Evolutionary conservation across 345 rosid genomes (phyloP).

Genomic region (Brassica nigra): DNA sequence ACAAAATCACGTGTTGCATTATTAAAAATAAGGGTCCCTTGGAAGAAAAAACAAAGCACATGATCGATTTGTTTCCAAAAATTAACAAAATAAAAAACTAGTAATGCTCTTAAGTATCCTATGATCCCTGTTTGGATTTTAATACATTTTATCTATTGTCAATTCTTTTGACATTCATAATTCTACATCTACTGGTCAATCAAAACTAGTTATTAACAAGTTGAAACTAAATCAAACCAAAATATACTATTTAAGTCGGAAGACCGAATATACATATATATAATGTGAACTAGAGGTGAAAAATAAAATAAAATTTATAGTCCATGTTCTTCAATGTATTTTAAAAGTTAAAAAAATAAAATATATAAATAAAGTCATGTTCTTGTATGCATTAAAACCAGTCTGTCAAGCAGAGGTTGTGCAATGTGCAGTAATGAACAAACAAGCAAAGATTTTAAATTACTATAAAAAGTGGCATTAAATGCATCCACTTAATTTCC

Average conservation of each 20-base stretch:
- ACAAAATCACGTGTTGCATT: constrained; percentile 12
- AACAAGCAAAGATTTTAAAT: constrained; percentile 8
- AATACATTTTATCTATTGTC: background rate
- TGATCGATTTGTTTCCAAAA: background rate
- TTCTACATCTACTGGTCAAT: background rate
- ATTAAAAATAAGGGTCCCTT: background rate
- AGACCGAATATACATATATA: background rate
- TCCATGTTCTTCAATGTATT: background rate
- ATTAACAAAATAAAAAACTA: background rate
- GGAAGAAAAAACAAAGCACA: constrained; percentile 5
- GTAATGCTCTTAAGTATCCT: background rate
- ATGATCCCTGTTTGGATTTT: constrained; percentile 1
- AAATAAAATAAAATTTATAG: background rate
- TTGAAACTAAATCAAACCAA: constrained; percentile 4
- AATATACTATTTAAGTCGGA: constrained; percentile 5
- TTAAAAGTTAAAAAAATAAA: background rate
- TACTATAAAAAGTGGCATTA: constrained; percentile 10
- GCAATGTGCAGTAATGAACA: constrained; percentile 39
- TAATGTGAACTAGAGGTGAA: constrained; percentile 6
- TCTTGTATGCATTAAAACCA: constrained; percentile 27
- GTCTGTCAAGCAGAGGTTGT: constrained; percentile 38
- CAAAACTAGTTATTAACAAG: background rate
- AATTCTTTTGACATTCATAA: background rate
- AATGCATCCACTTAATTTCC: constrained; percentile 24
- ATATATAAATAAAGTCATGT: background rate